Base-by-base conservation (phyloP, 805 yeast species). In the Lipomyces kockii region DNA sequence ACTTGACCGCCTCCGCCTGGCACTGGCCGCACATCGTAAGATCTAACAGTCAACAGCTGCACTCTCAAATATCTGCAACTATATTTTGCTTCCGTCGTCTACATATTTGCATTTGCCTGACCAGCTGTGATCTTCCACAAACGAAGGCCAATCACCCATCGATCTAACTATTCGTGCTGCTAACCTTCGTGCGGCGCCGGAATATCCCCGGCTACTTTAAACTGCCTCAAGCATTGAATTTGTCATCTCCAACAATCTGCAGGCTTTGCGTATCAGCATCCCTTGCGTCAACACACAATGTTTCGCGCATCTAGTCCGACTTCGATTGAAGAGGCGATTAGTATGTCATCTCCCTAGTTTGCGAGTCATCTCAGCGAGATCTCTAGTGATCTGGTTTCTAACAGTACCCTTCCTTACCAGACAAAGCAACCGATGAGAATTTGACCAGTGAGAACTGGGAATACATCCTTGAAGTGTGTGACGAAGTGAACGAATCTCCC, bases 391-490 rank as follows among this genome's bases (percentile, higher is more conserved):
- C 39, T 9, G 20, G 61, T 52, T 62, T 61, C 32, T 32, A 53
- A 34, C 46, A 11, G 51, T 49, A 14, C 32, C 12, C 9, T 27
- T 14, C n/a, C 17, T 35, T 35, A 8, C 14, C 56, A 69, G 72
- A 20, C 65, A 83, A 82, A 75, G 91, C 93, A 22, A 90, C 95
- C 0, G 88, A 86, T 70, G 84, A 88, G 43, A 83, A 83, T 17
- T 80, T 88, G 46, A 83, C 87, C 3, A 79, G 84, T 14, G 95
- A 90, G 74, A 88, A 90, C 78, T 90, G 91, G 88, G 86, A 84
- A 60, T 80, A 79, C 63, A 83, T 89, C 46, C 76, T 90, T 20
- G 88, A 84, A 61, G 90, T 86, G 1, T 89, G 92, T 70, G 94
- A 90, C 75, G 76, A 80, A 25, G 89, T 90, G 43, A 84, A 83